These are phyloP conservation scores for Persicaria maculosa DNA, from an alignment of 148 eudicot genomes.

Conservation along the genomic window DNA sequence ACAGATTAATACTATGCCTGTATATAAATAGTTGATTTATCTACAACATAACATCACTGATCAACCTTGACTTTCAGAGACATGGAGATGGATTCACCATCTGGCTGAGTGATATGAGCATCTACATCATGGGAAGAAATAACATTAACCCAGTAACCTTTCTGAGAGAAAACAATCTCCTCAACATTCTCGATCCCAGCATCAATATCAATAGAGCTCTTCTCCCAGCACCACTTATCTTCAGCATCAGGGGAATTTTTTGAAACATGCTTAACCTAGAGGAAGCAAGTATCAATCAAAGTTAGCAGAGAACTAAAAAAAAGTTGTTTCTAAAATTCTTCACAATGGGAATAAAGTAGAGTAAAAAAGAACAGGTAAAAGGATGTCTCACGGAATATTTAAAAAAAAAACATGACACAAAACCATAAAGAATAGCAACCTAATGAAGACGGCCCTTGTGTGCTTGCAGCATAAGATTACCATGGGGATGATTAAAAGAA, in stretches of 20 bases:
- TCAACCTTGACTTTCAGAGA: conserved; percentile 67
- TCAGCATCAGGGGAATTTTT: conserved; percentile 28
- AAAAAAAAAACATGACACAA: background rate
- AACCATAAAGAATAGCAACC: background rate
- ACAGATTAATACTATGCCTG: conserved; percentile 7
- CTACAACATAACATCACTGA: background rate
- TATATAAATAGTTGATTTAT: background rate
- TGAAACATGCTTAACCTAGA: conserved; percentile 63
- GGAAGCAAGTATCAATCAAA: conserved; percentile 1
- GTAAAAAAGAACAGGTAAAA: background rate
- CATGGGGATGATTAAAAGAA: too few species aligned
- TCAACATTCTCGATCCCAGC: conserved; percentile 74
- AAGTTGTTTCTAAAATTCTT: background rate
- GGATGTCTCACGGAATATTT: background rate
- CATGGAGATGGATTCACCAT: conserved; percentile 52
- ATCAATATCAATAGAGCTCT: conserved; percentile 51
- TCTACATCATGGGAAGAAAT: conserved; percentile 83
- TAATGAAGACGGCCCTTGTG: background rate
- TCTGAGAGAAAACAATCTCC: conserved; percentile 62
- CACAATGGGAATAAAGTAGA: background rate
- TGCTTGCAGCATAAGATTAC: too few species aligned
- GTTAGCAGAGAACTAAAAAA: background rate
- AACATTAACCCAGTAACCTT: conserved; percentile 75
- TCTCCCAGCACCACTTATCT: conserved; percentile 98
- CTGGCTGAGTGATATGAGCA: conserved; percentile 61